Conservation (phyloP, 345 rosid genomes). For the Linum lewisii region DNA sequence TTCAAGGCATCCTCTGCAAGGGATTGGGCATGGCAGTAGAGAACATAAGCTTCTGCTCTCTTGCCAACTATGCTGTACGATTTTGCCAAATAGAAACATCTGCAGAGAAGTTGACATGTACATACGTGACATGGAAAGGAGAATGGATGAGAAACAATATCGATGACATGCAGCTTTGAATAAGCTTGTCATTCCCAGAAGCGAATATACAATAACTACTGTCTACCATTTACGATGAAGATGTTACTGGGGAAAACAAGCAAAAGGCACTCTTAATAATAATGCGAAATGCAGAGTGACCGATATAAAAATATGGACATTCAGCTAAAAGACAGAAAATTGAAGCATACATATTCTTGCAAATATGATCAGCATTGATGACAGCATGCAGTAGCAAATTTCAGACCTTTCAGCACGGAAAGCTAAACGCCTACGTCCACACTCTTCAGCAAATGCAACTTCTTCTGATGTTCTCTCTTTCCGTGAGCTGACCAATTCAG, state of each 20-base stretch:
- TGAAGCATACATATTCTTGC: background rate
- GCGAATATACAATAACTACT: too few relatives aligned
- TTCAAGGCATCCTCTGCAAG: conserved; percentile 61
- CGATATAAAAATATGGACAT: too few relatives aligned
- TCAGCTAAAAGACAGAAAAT: too few relatives aligned
- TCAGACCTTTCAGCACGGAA: conserved; percentile 84
- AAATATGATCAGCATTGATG: background rate
- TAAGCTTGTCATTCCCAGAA: too few relatives aligned
- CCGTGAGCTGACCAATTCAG: conserved; percentile 95
- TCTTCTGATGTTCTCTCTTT: conserved; percentile 93
- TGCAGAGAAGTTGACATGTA: conserved; percentile 21
- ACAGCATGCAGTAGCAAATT: conserved; percentile 2
- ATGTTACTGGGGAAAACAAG: too few relatives aligned
- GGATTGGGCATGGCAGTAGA: conserved; percentile 66
- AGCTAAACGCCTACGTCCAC: conserved; percentile 53
- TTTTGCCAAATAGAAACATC: conserved; percentile 90
- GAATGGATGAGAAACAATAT: too few relatives aligned
- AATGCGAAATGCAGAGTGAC: too few relatives aligned
- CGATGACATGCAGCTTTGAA: too few relatives aligned
- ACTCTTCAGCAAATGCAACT: conserved; percentile 73
- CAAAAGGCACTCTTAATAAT: too few relatives aligned
- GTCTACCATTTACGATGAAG: too few relatives aligned
- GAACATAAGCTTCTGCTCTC: conserved; percentile 73
- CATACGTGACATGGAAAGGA: background rate
- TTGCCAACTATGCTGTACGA: conserved; percentile 92